These are phyloP conservation scores for Serendipita indica DNA, from an alignment of 768 basidiomycete species.

Conservation along the genomic window DNA sequence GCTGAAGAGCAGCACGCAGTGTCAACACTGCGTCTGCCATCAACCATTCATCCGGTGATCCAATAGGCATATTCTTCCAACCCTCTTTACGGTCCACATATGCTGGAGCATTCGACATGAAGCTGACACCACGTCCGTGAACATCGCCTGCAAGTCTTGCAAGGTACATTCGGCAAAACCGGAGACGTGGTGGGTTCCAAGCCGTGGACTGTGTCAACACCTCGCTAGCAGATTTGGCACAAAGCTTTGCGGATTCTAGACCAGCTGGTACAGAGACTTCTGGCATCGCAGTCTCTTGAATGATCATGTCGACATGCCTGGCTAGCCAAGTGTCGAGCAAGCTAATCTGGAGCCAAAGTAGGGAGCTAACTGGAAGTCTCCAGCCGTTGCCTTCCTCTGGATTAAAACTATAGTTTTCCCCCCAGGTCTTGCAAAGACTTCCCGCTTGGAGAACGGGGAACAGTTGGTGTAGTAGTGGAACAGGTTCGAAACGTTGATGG, in stretches of 20 bases:
- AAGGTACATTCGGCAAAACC: conserved; percentile 3
- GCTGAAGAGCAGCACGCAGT: background rate
- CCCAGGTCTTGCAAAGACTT: background rate
- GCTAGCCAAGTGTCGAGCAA: conserved; percentile 19
- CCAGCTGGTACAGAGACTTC: background rate
- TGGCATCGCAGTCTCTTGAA: conserved; percentile 5
- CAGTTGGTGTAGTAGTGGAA: background rate
- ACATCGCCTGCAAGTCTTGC: background rate
- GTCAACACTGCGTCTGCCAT: conserved; percentile 2
- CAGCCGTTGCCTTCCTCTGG: conserved; percentile 4
- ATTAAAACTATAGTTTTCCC: background rate
- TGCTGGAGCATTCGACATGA: background rate
- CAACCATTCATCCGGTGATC: background rate
- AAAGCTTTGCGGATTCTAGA: background rate
- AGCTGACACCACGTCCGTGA: background rate
- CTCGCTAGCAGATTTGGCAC: background rate
- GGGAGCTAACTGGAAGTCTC: conserved; percentile 12
- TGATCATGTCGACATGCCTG: conserved; percentile 14
- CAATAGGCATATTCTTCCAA: background rate
- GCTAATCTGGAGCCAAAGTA: conserved; percentile 17
- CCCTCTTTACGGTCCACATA: background rate
- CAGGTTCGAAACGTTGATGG: background rate
- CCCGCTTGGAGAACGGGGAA: background rate
- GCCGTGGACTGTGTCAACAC: background rate
- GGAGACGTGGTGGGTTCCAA: conserved; percentile 2